Conservation (phyloP, 2,329 filamentous ascomycete genomes). For the Colletotrichum sp. region DNA sequence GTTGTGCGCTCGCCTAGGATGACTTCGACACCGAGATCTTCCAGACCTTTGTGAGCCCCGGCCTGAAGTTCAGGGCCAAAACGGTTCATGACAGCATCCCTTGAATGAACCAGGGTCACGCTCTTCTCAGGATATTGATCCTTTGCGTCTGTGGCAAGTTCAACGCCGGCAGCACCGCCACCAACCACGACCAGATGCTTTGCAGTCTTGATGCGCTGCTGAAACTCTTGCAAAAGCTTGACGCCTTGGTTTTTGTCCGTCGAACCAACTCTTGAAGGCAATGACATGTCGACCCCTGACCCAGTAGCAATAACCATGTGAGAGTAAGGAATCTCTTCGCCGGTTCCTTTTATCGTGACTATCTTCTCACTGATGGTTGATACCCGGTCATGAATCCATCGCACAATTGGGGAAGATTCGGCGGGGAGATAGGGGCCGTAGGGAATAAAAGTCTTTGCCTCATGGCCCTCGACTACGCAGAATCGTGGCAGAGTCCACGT, state of each 20-base stretch:
- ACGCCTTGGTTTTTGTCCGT: conserved; percentile 48
- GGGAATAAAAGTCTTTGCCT: conserved; percentile 65
- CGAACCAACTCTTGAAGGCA: conserved; percentile 54
- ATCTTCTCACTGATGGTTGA: conserved; percentile 36
- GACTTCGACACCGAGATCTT: conserved; percentile 52
- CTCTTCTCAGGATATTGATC: conserved; percentile 59
- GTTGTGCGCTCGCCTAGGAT: conserved; percentile 56
- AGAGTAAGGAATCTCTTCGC: conserved; percentile 54
- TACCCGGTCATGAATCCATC: conserved; percentile 50
- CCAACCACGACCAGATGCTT: conserved; percentile 56
- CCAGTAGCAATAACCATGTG: conserved; percentile 65
- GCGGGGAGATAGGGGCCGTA: conserved; percentile 49
- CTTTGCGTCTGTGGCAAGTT: conserved; percentile 66
- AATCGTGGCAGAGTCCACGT: conserved; percentile 66
- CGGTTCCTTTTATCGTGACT: conserved; percentile 45
- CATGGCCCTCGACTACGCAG: conserved; percentile 59
- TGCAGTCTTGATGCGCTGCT: conserved; percentile 47
- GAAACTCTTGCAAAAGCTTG: conserved; percentile 48
- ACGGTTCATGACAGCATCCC: conserved; percentile 54
- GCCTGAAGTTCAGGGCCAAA: conserved; percentile 51
- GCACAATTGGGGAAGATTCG: conserved; percentile 36
- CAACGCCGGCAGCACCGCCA: conserved; percentile 66
- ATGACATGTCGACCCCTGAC: conserved; percentile 43
- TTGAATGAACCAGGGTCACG: conserved; percentile 63
- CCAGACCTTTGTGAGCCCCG: conserved; percentile 44